phyloP scores from a whole-genome alignment of 2,329 filamentous ascomycete genomes.

The Venturia aucupariae region DNA sequence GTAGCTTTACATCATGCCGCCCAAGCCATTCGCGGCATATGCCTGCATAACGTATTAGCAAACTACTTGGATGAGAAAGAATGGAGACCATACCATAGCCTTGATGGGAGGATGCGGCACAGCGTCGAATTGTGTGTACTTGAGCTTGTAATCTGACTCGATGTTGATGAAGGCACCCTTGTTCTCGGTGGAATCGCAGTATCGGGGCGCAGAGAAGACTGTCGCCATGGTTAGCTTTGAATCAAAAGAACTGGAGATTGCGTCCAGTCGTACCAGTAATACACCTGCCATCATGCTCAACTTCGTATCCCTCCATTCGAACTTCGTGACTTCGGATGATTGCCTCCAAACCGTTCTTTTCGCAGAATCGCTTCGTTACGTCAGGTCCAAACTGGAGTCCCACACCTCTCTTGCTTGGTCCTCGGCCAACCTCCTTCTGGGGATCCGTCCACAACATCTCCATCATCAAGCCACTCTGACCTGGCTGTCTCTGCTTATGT shows the following conservation, averaged over 20 bases:
- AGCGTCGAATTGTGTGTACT: constrained; percentile 89
- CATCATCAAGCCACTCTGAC: constrained; percentile 96
- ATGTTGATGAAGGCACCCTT: constrained; percentile 98
- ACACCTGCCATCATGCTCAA: constrained; percentile 90
- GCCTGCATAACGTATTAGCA: constrained; percentile 24
- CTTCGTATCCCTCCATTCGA: constrained; percentile 97
- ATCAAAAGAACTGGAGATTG: background rate
- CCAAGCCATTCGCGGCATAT: constrained; percentile 75
- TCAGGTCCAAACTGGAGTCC: constrained; percentile 96
- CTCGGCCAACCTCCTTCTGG: constrained; percentile 73
- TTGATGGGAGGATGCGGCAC: constrained; percentile 93
- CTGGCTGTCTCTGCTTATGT: constrained; percentile 84
- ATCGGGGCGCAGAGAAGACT: constrained; percentile 96
- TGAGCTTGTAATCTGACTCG: constrained; percentile 79
- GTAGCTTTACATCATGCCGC: constrained; percentile 55
- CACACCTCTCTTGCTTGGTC: constrained; percentile 92
- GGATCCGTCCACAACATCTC: constrained; percentile 99
- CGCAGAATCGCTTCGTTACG: constrained; percentile 91
- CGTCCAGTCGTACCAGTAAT: constrained; percentile 63
- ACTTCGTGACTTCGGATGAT: constrained; percentile 97
- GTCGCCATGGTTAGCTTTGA: background rate
- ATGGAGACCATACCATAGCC: constrained; percentile 53
- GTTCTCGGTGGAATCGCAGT: constrained; percentile 97
- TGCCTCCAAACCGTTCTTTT: constrained; percentile 87
- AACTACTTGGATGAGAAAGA: background rate